Evolutionary conservation across 768 basidiomycete species (phyloP).

Genomic region (Sarcomyxa edulis): DNA sequence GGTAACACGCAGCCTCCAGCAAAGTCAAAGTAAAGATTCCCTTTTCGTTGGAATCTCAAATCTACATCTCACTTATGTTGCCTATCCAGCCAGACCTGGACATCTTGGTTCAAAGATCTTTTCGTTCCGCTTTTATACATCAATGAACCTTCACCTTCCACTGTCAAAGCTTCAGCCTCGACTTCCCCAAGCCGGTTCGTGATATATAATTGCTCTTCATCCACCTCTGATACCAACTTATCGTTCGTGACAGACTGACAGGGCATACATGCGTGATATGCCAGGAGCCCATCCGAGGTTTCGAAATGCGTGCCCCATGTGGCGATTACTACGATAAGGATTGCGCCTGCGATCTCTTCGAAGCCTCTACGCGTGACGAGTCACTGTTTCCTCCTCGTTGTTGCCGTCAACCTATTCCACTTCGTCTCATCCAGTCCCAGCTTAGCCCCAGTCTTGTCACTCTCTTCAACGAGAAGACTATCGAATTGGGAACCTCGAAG

Average conservation of each 20-base stretch:
- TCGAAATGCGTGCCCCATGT: slow-evolving; percentile 25
- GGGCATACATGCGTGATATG: slow-evolving; percentile 8
- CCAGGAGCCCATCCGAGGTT: slow-evolving; percentile 5
- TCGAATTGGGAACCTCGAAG: slow-evolving; percentile 39
- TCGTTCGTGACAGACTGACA: not conserved
- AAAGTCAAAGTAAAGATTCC: no score
- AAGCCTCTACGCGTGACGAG: slow-evolving; percentile 31
- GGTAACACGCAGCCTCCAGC: no score
- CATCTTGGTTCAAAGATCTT: no score
- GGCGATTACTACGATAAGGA: slow-evolving; percentile 28
- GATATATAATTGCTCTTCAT: no score
- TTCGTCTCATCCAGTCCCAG: slow-evolving; percentile 11
- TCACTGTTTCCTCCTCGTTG: slow-evolving; percentile 35
- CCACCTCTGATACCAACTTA: no score
- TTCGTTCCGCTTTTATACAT: no score
- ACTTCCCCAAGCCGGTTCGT: no score
- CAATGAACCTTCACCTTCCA: no score
- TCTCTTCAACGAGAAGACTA: slow-evolving; percentile 33
- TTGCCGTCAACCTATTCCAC: slow-evolving; percentile 23
- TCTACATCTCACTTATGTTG: no score
- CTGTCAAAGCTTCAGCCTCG: no score
- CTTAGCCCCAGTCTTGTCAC: slow-evolving; percentile 16
- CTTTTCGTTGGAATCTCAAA: no score
- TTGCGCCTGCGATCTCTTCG: slow-evolving; percentile 27
- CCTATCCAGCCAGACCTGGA: no score